Conservation (phyloP, 208 protist species). For the Angomonas desouzai region DNA sequence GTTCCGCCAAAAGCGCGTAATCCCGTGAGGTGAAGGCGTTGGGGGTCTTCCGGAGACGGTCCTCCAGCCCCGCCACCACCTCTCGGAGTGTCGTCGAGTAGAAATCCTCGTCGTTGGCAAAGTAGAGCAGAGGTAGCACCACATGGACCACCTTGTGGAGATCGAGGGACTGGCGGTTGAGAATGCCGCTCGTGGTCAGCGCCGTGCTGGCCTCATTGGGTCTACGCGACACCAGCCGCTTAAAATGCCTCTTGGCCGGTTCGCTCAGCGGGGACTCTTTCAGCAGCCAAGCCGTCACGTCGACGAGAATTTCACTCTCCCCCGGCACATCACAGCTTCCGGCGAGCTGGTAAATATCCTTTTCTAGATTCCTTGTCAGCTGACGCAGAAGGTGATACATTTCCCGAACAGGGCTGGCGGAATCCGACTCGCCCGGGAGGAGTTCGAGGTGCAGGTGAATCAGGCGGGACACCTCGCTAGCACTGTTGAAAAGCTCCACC, state of each 20-base stretch:
- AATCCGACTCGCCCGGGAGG: not conserved
- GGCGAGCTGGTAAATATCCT: slow-evolving; percentile 21
- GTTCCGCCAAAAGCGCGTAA: slow-evolving; percentile 47
- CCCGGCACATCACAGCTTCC: slow-evolving; percentile 30
- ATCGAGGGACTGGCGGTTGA: slow-evolving; percentile 28
- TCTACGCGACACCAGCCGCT: slow-evolving; percentile 47
- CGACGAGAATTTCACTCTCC: slow-evolving; percentile 36
- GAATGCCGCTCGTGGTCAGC: slow-evolving; percentile 55
- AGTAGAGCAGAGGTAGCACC: slow-evolving; percentile 65
- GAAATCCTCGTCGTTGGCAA: slow-evolving; percentile 62
- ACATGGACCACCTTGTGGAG: slow-evolving; percentile 38
- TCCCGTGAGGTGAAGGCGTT: slow-evolving; percentile 53
- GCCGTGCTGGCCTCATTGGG: slow-evolving; percentile 41
- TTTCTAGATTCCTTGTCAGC: slow-evolving; percentile 15
- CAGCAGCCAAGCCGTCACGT: slow-evolving; percentile 73
- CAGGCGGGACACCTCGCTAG: slow-evolving; percentile 1
- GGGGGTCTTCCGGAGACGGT: slow-evolving; percentile 47
- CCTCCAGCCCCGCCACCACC: slow-evolving; percentile 59
- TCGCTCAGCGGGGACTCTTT: slow-evolving; percentile 42
- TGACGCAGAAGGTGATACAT: not conserved
- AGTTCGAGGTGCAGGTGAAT: not conserved
- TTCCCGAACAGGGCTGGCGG: not conserved
- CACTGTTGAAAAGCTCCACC: slow-evolving; percentile 3
- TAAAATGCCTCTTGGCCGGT: slow-evolving; percentile 53
- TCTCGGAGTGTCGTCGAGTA: slow-evolving; percentile 58